phyloP scores from a whole-genome alignment of 495 filamentous ascomycete species.

The Talaromyces borbonicus region DNA sequence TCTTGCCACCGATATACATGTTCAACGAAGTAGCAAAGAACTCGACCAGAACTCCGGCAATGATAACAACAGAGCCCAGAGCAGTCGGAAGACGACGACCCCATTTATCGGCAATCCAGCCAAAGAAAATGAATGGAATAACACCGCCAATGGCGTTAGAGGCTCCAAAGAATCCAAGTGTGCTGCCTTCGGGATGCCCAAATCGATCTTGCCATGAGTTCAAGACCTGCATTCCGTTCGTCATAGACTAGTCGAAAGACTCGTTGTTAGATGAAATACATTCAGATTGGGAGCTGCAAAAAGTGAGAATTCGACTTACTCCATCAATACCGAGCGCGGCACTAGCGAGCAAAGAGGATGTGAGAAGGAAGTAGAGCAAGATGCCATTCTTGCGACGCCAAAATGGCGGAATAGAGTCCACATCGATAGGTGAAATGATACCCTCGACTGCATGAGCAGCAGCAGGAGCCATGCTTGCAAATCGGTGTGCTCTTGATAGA shows the following conservation, averaged over 20 bases:
- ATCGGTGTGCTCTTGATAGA: not conserved
- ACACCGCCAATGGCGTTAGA: slow-evolving; percentile 58
- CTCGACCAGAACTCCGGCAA: slow-evolving; percentile 46
- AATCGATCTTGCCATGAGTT: slow-evolving; percentile 22
- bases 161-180: slow-evolving; percentile 51
- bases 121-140: slow-evolving; percentile 50
- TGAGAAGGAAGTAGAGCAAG: slow-evolving; percentile 21
- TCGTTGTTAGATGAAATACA: not conserved
- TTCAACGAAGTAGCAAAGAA: slow-evolving; percentile 38
- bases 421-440: slow-evolving; percentile 19
- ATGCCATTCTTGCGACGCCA: slow-evolving; percentile 23
- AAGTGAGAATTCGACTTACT: slow-evolving; percentile 7
- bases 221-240: slow-evolving; percentile 25
- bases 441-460: slow-evolving; percentile 15
- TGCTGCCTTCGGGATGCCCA: slow-evolving; percentile 37
- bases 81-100: slow-evolving; percentile 50
- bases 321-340: slow-evolving; percentile 20
- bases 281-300: not conserved
- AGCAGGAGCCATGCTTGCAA: slow-evolving; percentile 14
- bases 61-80: slow-evolving; percentile 51
- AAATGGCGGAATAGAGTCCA: slow-evolving; percentile 17
- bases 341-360: slow-evolving; percentile 20
- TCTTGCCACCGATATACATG: slow-evolving; percentile 23
- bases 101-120: slow-evolving; percentile 46
- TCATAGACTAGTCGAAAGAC: slow-evolving; percentile 15